These are phyloP conservation scores for Tricholoma sp. DNA, from an alignment of 768 basidiomycete genomes.

Conservation along the genomic window DNA sequence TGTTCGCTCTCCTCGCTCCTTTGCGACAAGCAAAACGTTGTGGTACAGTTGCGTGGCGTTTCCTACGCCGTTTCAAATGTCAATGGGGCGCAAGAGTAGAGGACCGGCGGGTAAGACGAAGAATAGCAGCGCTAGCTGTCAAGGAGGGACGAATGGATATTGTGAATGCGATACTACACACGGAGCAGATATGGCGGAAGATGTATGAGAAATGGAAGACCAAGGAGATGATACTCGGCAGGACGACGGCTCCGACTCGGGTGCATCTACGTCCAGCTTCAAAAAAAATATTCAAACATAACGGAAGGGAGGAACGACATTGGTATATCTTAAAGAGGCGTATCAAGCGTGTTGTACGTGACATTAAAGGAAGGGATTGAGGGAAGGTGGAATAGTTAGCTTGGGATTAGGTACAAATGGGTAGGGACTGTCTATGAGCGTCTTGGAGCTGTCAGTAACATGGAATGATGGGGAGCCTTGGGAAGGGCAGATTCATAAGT, in stretches of 20 bases:
- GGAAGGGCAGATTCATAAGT: constrained; percentile 1
- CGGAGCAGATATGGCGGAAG: constrained; percentile 12
- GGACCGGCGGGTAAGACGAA: constrained; percentile 55
- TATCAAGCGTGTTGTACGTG: constrained; percentile 2
- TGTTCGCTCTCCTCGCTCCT: constrained; percentile 53
- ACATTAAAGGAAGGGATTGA: not conserved
- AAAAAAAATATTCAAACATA: constrained; percentile 23
- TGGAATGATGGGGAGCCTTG: too few relatives aligned
- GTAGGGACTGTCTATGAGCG: too few relatives aligned
- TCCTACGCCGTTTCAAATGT: constrained; percentile 39
- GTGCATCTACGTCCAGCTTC: constrained; percentile 17
- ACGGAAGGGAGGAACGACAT: constrained; percentile 27
- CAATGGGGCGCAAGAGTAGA: constrained; percentile 54
- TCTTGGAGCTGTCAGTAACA: too few relatives aligned
- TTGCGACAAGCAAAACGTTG: constrained; percentile 45
- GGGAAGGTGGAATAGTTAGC: not conserved
- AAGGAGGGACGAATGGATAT: constrained; percentile 63
- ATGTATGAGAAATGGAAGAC: constrained; percentile 12
- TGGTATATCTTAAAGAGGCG: constrained; percentile 23
- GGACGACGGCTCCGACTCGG: constrained; percentile 4
- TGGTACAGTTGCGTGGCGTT: constrained; percentile 47
- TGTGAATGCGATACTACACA: constrained; percentile 23
- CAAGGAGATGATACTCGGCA: constrained; percentile 14
- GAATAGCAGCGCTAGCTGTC: constrained; percentile 52
- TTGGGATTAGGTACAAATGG: not conserved